Evolutionary conservation across 2,329 filamentous ascomycete species (phyloP).

Genomic region (Colletotrichum destructivum): DNA sequence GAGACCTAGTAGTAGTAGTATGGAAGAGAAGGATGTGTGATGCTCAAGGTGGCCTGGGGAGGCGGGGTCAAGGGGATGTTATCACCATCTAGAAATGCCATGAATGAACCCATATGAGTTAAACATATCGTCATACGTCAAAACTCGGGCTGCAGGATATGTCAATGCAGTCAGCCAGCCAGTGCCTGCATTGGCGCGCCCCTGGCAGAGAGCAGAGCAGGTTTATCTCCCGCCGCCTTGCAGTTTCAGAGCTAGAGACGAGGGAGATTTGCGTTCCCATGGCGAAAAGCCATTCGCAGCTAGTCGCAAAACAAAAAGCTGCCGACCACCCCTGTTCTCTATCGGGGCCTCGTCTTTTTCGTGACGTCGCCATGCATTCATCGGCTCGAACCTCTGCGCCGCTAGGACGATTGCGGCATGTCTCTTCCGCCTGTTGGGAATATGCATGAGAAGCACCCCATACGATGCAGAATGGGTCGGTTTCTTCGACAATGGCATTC

Average conservation of each 20-base stretch:
- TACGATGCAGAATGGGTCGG: no score
- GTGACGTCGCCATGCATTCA: conserved; percentile 9
- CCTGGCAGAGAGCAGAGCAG: conserved; percentile 3
- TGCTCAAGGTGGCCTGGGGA: no score
- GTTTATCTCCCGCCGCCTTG: not conserved
- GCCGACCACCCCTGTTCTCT: not conserved
- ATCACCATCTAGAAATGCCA: not conserved
- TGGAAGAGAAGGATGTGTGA: not conserved
- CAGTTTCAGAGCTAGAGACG: not conserved
- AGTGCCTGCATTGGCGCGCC: conserved; percentile 7
- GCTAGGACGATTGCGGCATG: not conserved
- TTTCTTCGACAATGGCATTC: no score
- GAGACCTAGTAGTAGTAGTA: no score
- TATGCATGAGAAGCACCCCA: no score
- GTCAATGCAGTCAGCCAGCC: not conserved
- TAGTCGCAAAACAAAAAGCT: not conserved
- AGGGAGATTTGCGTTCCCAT: not conserved
- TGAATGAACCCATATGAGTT: not conserved
- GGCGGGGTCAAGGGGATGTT: not conserved
- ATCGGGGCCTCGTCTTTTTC: not conserved
- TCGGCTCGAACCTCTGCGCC: not conserved
- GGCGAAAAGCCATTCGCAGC: not conserved
- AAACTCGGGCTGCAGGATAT: conserved; percentile 1
- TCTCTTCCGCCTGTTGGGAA: no score
- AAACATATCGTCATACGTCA: conserved; percentile 7